Evolutionary conservation across 1,139 yeast genomes (phyloP).

Genomic region (Saccharomyces hybrid): DNA sequence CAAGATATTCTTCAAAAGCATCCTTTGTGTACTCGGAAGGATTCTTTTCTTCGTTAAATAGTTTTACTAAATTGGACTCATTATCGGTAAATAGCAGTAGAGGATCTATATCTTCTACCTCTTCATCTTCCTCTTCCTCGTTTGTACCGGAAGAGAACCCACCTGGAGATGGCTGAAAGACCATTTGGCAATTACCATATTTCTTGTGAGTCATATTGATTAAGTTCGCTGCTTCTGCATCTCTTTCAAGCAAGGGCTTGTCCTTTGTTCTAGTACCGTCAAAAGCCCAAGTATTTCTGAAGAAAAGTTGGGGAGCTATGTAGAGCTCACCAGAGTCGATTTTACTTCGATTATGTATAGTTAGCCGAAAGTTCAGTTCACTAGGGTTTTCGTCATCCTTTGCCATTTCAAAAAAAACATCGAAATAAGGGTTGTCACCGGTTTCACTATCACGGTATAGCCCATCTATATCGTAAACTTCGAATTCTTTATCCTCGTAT

Average conservation of each 20-base stretch:
- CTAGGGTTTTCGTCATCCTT: slow-evolving; percentile 78
- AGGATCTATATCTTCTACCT: slow-evolving; percentile 65
- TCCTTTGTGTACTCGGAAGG: slow-evolving; percentile 61
- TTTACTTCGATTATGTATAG: slow-evolving; percentile 82
- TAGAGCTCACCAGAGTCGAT: slow-evolving; percentile 77
- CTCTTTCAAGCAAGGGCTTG: slow-evolving; percentile 46
- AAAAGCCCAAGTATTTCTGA: slow-evolving; percentile 95
- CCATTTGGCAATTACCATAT: slow-evolving; percentile 63
- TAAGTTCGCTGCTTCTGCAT: slow-evolving; percentile 35
- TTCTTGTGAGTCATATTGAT: slow-evolving; percentile 61
- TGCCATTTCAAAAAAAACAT: slow-evolving; percentile 86
- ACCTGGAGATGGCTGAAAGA: slow-evolving; percentile 90
- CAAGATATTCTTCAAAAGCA: slow-evolving; percentile 81
- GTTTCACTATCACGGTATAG: slow-evolving; percentile 35
- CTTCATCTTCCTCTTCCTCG: slow-evolving; percentile 18
- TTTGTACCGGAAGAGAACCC: slow-evolving; percentile 25
- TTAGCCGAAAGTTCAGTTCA: slow-evolving; percentile 73
- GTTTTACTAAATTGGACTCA: slow-evolving; percentile 66
- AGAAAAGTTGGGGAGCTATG: slow-evolving; percentile 76
- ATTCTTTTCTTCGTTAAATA: slow-evolving; percentile 58
- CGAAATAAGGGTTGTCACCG: slow-evolving; percentile 78
- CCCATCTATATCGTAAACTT: slow-evolving; percentile 30
- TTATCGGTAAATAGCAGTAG: slow-evolving; percentile 77
- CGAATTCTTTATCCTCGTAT: slow-evolving; percentile 50
- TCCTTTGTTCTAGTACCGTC: slow-evolving; percentile 45